A percentile compares a stretch with the other conserved stretches of the same genome.
These are phyloP conservation scores for Colletotrichum sp. DNA, from an alignment of 2,329 filamentous ascomycete species.

Conservation along the genomic window DNA sequence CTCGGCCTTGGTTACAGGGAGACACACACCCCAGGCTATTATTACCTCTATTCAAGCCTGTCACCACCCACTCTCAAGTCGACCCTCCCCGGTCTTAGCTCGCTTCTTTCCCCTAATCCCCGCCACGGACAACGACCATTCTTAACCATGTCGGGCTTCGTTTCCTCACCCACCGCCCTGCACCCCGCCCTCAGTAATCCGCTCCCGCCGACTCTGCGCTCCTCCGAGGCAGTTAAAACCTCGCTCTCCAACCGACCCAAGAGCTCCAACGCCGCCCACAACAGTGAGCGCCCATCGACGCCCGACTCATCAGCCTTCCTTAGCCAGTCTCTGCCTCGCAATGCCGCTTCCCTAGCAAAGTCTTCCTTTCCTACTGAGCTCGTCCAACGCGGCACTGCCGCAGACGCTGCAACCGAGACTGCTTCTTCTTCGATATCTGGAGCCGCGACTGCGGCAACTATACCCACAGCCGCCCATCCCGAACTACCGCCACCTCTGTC, in stretches of 20 bases:
- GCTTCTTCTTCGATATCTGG: slow-evolving; percentile 18
- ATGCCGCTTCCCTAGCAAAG: slow-evolving; percentile 18
- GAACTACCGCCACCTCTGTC: slow-evolving; percentile 28
- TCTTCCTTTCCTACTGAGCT: background rate
- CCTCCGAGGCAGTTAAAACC: slow-evolving; percentile 30
- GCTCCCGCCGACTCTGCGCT: slow-evolving; percentile 22
- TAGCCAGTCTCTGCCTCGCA: slow-evolving; percentile 20
- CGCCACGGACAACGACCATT: slow-evolving; percentile 13
- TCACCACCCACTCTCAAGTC: background rate
- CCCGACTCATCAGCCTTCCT: slow-evolving; percentile 20
- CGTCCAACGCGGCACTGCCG: slow-evolving; percentile 8
- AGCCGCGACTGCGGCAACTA: slow-evolving; percentile 9
- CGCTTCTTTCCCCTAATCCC: background rate
- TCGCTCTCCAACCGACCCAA: slow-evolving; percentile 27
- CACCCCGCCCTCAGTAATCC: slow-evolving; percentile 54
- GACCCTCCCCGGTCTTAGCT: background rate
- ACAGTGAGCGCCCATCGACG: slow-evolving; percentile 9
- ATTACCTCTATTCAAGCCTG: background rate
- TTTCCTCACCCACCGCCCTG: slow-evolving; percentile 53
- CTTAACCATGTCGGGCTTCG: slow-evolving; percentile 32
- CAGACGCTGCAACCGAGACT: slow-evolving; percentile 16
- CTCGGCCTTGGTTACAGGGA: background rate
- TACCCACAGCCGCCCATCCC: slow-evolving; percentile 20
- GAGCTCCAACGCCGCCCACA: slow-evolving; percentile 25
- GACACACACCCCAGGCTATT: background rate